phyloP scores from a whole-genome alignment of 1,284 basidiomycete species.

The Trichosporon inkin region DNA sequence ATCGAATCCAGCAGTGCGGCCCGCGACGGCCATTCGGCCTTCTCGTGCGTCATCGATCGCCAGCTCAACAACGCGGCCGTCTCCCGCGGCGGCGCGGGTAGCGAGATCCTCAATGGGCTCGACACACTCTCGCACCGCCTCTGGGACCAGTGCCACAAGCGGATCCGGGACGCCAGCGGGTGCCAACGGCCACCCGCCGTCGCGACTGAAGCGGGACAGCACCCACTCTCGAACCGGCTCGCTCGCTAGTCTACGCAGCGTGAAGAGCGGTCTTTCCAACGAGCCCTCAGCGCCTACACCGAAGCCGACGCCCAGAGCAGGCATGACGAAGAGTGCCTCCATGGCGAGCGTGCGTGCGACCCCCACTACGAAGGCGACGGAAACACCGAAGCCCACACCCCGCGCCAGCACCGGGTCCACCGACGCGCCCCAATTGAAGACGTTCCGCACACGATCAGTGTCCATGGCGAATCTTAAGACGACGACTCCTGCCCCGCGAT shows the following conservation, averaged over 20 bases:
- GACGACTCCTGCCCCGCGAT: background rate
- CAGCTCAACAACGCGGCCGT: background rate
- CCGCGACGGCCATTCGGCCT: background rate
- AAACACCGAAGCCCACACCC: background rate
- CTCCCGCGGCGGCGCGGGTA: background rate
- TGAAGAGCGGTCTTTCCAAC: background rate
- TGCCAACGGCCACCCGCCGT: background rate
- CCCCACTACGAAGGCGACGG: background rate
- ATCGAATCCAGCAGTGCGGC: background rate
- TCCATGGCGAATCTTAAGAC: constrained; percentile 7
- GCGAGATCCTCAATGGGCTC: background rate
- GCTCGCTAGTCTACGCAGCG: background rate
- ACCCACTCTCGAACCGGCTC: constrained; percentile 4
- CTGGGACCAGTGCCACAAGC: constrained; percentile 2
- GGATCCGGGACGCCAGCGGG: background rate
- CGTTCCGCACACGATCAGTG: constrained; percentile 4
- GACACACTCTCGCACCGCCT: background rate
- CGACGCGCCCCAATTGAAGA: background rate
- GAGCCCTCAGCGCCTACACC: background rate
- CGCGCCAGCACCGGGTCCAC: background rate
- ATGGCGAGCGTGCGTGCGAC: background rate
- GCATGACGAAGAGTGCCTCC: constrained; percentile 5
- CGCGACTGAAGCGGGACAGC: background rate
- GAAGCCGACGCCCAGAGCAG: background rate
- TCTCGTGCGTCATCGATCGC: constrained; percentile 1